Conservation (phyloP, 495 filamentous ascomycete genomes). For the Sabuloglossum arenarium region DNA sequence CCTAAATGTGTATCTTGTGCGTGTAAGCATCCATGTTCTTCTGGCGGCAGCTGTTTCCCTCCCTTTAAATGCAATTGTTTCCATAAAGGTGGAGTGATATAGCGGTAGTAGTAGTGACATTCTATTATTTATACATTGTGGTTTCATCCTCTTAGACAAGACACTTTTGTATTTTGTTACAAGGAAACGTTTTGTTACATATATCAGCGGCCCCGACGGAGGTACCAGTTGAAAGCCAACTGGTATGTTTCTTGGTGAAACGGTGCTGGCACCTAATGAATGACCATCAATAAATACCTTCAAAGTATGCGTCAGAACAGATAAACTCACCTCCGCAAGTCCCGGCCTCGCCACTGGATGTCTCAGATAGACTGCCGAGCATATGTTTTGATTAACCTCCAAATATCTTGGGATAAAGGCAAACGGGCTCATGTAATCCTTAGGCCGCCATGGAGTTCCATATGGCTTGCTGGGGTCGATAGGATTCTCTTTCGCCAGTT, state of each 20-base stretch:
- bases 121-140: neutral
- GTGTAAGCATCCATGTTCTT: neutral
- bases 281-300: neutral
- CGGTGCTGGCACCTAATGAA: neutral
- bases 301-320: neutral
- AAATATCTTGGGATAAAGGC: slow-evolving; percentile 89
- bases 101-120: neutral
- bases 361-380: slow-evolving; percentile 82
- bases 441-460: slow-evolving; percentile 74
- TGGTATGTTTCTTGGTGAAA: neutral
- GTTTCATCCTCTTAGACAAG: neutral
- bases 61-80: neutral
- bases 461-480: slow-evolving; percentile 65
- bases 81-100: neutral
- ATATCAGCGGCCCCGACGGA: neutral
- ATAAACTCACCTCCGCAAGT: slow-evolving; percentile 37
- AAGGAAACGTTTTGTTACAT: neutral
- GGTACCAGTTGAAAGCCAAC: neutral
- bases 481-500: slow-evolving; percentile 45
- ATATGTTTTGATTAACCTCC: slow-evolving; percentile 92
- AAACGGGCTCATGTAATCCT: slow-evolving; percentile 73
- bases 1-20: neutral
- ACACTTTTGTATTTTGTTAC: neutral
- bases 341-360: slow-evolving; percentile 88
- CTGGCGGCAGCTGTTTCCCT: neutral